Evolutionary conservation across 305 asterid genomes (phyloP).

Genomic region (Andrographis paniculata): DNA sequence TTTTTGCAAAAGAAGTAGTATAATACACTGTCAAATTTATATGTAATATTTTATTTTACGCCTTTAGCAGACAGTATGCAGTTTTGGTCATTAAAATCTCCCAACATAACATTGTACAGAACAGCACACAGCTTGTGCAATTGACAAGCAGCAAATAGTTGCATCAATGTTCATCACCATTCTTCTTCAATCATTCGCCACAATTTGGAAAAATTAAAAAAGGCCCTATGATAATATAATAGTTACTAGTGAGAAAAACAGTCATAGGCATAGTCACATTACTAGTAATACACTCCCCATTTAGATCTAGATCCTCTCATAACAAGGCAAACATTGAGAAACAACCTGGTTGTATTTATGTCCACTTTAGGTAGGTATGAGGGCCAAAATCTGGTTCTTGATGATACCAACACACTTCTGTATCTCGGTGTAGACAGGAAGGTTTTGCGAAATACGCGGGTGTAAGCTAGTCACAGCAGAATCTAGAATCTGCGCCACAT

Average conservation of each 20-base stretch:
- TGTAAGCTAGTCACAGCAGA: slow-evolving; percentile 79
- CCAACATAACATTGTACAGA: too few relatives aligned
- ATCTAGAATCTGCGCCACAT: slow-evolving; percentile 82
- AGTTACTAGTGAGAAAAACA: too few relatives aligned
- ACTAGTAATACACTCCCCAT: too few relatives aligned
- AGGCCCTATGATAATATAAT: too few relatives aligned
- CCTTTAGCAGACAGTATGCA: too few relatives aligned
- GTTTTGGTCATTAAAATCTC: too few relatives aligned
- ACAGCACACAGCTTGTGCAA: slow-evolving; percentile 8
- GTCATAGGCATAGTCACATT: too few relatives aligned
- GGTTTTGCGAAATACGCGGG: slow-evolving; percentile 76
- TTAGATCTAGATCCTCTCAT: too few relatives aligned
- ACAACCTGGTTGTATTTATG: slow-evolving; percentile 2
- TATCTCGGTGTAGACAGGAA: slow-evolving; percentile 71
- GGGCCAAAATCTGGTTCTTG: slow-evolving; percentile 93
- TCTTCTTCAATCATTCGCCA: slow-evolving; percentile 19
- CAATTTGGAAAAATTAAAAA: slow-evolving; percentile 10
- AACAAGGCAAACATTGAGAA: slow-evolving; percentile 2
- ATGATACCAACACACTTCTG: slow-evolving; percentile 92
- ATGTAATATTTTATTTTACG: too few relatives aligned
- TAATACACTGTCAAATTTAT: too few relatives aligned
- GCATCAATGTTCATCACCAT: not conserved
- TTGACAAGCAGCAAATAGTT: slow-evolving; percentile 8
- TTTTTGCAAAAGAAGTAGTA: too few relatives aligned
- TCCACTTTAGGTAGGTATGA: slow-evolving; percentile 56